These are phyloP conservation scores for Incumbomyces lentus DNA, from an alignment of 2,329 filamentous ascomycete species.

Conservation along the genomic window DNA sequence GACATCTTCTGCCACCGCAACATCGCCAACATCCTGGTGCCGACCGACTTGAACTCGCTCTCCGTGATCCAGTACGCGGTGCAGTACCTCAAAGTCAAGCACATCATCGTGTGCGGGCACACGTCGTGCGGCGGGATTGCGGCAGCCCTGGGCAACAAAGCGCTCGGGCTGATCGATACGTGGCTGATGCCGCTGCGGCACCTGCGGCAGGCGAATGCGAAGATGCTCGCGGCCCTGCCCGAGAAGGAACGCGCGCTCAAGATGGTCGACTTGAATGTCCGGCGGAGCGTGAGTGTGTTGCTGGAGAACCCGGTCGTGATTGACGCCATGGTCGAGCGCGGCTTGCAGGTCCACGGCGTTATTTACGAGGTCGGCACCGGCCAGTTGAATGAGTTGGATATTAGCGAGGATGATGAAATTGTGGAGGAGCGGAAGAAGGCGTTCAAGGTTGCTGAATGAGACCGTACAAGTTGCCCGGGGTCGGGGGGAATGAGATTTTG, in stretches of 20 bases:
- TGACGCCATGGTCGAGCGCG: conserved; percentile 60
- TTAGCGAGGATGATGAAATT: conserved; percentile 30
- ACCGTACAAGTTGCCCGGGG: no score
- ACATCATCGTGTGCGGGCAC: conserved; percentile 53
- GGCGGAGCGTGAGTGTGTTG: conserved; percentile 55
- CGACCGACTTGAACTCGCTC: conserved; percentile 63
- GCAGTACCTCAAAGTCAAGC: conserved; percentile 55
- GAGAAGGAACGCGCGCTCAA: conserved; percentile 44
- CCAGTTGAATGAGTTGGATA: conserved; percentile 44
- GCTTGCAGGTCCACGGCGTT: conserved; percentile 65
- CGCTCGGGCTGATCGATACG: conserved; percentile 49
- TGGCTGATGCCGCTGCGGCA: conserved; percentile 51
- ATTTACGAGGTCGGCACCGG: conserved; percentile 58
- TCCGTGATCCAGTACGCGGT: conserved; percentile 75
- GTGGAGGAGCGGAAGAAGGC: conserved; percentile 30
- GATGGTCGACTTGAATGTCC: conserved; percentile 68
- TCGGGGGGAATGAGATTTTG: no score
- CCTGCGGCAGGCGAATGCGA: conserved; percentile 44
- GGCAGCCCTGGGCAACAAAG: conserved; percentile 45
- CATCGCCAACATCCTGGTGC: conserved; percentile 72
- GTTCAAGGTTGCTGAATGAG: conserved; percentile 26
- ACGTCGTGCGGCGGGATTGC: conserved; percentile 50
- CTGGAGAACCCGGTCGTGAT: conserved; percentile 59
- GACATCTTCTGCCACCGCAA: conserved; percentile 86
- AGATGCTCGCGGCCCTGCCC: conserved; percentile 38